These are phyloP conservation scores for Leccinum colubrinum DNA, from an alignment of 1,284 basidiomycete species.

Conservation along the genomic window DNA sequence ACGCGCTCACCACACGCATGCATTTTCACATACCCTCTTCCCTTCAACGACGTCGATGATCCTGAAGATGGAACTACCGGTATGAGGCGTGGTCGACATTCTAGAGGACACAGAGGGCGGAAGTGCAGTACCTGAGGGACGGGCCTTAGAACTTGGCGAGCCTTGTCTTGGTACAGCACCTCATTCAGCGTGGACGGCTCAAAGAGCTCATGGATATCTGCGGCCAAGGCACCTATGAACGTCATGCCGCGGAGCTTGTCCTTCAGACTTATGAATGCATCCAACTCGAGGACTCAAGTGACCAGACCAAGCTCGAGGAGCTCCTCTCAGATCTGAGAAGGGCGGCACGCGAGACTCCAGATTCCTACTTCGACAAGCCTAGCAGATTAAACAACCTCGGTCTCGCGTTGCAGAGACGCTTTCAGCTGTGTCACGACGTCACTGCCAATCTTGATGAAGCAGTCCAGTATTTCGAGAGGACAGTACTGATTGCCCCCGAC, in stretches of 20 bases:
- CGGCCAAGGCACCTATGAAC: not conserved
- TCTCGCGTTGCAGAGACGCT: not conserved
- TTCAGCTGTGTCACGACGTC: not conserved
- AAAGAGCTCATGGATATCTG: not conserved
- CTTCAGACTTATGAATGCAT: conserved; percentile 2
- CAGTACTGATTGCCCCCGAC: no score
- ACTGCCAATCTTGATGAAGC: not conserved
- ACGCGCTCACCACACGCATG: no score
- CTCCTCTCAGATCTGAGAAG: not conserved
- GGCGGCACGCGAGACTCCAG: conserved; percentile 1
- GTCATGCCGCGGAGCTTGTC: conserved; percentile 3
- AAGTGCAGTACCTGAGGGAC: no score
- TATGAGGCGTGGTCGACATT: no score
- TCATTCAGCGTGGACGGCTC: not conserved
- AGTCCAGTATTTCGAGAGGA: no score
- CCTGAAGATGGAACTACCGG: no score
- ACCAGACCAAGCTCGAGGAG: not conserved
- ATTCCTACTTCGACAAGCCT: not conserved
- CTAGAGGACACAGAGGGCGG: no score
- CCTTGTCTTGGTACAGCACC: no score
- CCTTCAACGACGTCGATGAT: no score
- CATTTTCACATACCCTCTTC: no score
- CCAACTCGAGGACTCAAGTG: not conserved
- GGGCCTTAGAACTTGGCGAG: no score
- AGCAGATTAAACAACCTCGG: conserved; percentile 6